Evolutionary conservation across 2,329 filamentous ascomycete genomes (phyloP), one percentile per base, ranked within the genome.

Genomic region (Septoria petroselini): DNA sequence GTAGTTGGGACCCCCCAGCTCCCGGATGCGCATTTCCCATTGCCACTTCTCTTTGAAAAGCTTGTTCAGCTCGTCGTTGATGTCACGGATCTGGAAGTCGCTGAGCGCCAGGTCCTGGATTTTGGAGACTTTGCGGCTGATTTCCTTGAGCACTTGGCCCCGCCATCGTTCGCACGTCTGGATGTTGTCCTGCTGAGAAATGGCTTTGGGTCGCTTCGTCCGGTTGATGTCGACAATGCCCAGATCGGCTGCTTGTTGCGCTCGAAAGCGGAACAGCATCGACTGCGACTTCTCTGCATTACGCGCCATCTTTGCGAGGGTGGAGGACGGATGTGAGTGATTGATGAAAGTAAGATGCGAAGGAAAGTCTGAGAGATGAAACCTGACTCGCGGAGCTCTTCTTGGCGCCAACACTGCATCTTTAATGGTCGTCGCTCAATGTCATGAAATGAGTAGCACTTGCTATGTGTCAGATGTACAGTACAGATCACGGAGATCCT

Each of bases 61-160:
- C 74, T 95, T 95, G 77, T 98, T 98, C 77, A 98, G 95, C 73
- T 98, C 93, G 71, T 98, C 93, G 74, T 98, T 98, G 67, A 98
- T 77, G 71, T 98, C 93, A 65, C 93, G 85, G 70, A 98, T 89
- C 76, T 97, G 93, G 75, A 87, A 97, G 77, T 98, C 93, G 71
- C 83, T 89, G n/a, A 98, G 79, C 39, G 85, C 84, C 7, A 82
- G 76, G 63, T 98, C 93, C 70, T 98, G 93, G 73, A 98, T 97
- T 67, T 88, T 88, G 57, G 89, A 89, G 50, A 98, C 89, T 72
- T 98, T 98, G 72, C 93, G 90, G 58, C 86, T 91, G 65, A 98
- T 91, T 70, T 98, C 93, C 69, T 95, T 95, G 55, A 98, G 83
- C 23, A 97, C 91, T 68, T 97, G 93, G 33, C 93, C 91, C 50